Percentiles rank a stretch among this genome's conserved stretches.
Evolutionary conservation across 2,329 filamentous ascomycete genomes (phyloP).

Genomic region (Plectosphaerella cucumerina): DNA sequence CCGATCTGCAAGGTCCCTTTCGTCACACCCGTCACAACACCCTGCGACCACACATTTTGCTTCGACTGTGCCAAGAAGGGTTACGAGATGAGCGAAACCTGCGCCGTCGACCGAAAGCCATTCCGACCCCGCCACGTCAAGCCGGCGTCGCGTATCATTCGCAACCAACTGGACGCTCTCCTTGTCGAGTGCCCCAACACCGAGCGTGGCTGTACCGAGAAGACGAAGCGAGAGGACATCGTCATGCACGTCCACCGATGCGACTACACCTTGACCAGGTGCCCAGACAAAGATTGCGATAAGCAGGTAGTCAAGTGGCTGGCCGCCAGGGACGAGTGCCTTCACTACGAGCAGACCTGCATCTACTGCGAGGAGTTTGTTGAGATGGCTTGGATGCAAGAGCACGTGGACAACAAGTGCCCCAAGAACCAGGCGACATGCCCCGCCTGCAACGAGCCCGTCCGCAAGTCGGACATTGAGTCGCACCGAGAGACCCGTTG

Average conservation of each 20-base stretch:
- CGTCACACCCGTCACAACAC: slow-evolving; percentile 55
- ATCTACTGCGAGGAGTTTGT: slow-evolving; percentile 47
- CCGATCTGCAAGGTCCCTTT: slow-evolving; percentile 59
- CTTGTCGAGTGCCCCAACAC: slow-evolving; percentile 55
- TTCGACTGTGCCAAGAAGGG: slow-evolving; percentile 48
- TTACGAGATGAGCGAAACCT: slow-evolving; percentile 37
- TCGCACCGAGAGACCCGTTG: slow-evolving; percentile 43
- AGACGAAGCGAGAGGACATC: slow-evolving; percentile 49
- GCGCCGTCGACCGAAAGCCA: slow-evolving; percentile 55
- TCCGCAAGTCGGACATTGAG: slow-evolving; percentile 40
- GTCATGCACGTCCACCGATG: slow-evolving; percentile 56
- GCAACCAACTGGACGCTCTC: slow-evolving; percentile 58
- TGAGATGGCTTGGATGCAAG: slow-evolving; percentile 42
- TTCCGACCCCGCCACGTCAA: slow-evolving; percentile 22
- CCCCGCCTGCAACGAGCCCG: slow-evolving; percentile 39
- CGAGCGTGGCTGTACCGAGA: slow-evolving; percentile 43
- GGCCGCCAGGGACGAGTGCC: slow-evolving; percentile 34
- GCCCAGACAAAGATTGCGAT: slow-evolving; percentile 47
- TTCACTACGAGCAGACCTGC: slow-evolving; percentile 49
- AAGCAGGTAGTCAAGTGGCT: slow-evolving; percentile 49
- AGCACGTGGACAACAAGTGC: slow-evolving; percentile 40
- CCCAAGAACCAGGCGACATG: slow-evolving; percentile 44
- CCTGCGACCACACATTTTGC: slow-evolving; percentile 64
- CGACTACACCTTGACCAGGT: slow-evolving; percentile 50
- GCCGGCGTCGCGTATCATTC: slow-evolving; percentile 41